A percentile compares a stretch with the other conserved stretches of the same genome.
These are phyloP conservation scores for Harringtonia aguacate DNA, from an alignment of 2,329 filamentous ascomycete genomes.

Conservation along the genomic window DNA sequence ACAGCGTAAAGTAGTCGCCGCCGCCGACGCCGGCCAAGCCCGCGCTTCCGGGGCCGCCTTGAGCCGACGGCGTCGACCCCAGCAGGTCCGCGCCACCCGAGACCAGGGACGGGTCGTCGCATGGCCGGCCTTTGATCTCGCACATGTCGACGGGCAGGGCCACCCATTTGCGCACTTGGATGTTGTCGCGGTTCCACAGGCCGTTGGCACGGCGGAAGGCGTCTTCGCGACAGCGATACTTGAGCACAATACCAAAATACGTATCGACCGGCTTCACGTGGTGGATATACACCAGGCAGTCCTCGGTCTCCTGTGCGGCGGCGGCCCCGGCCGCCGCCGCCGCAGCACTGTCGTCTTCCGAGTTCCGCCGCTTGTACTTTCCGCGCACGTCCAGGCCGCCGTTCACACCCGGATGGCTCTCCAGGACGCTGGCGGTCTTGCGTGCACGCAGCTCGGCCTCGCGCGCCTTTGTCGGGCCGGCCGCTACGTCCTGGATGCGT, in stretches of 20 bases:
- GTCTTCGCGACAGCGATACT: slow-evolving; percentile 77
- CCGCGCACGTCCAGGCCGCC: slow-evolving; percentile 44
- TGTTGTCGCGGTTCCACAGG: slow-evolving; percentile 87
- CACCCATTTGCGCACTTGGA: slow-evolving; percentile 73
- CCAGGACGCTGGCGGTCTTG: slow-evolving; percentile 47
- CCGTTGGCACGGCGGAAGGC: slow-evolving; percentile 80
- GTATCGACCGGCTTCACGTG: slow-evolving; percentile 75
- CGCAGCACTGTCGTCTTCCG: slow-evolving; percentile 52
- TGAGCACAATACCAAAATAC: slow-evolving; percentile 80
- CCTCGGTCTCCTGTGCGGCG: slow-evolving; percentile 45
- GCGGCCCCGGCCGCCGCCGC: slow-evolving; percentile 13
- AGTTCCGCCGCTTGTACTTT: slow-evolving; percentile 55
- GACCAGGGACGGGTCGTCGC: slow-evolving; percentile 38
- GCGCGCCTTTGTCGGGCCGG: slow-evolving; percentile 37
- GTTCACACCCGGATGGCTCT: slow-evolving; percentile 50
- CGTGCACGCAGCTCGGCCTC: slow-evolving; percentile 44
- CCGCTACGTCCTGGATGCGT: slow-evolving; percentile 36
- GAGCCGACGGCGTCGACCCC: slow-evolving; percentile 33
- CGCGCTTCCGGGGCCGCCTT: slow-evolving; percentile 18
- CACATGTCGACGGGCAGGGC: slow-evolving; percentile 85
- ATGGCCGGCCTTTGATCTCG: slow-evolving; percentile 64
- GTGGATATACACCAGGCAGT: slow-evolving; percentile 85
- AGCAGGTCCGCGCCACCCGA: slow-evolving; percentile 37
- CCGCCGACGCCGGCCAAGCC: slow-evolving; percentile 9
- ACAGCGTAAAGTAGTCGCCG: slow-evolving; percentile 12